Evolutionary conservation across 305 asterid genomes (phyloP).

Genomic region (Coffea humblotiana): DNA sequence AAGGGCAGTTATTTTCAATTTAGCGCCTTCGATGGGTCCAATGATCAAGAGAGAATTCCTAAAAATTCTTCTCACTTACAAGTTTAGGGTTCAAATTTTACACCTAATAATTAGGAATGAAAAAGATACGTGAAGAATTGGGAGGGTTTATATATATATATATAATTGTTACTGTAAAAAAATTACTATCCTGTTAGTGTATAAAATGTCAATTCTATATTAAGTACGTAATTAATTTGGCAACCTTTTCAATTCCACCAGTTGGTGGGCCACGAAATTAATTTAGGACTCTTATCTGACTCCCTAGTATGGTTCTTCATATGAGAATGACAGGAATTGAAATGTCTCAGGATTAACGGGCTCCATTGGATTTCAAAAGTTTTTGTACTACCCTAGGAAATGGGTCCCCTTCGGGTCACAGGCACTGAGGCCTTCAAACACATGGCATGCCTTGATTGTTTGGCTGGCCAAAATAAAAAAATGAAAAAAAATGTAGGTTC

Average conservation of each 20-base stretch:
- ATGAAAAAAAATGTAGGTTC: slow-evolving; percentile 28
- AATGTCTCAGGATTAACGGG: background rate
- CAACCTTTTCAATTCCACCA: background rate
- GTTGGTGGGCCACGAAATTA: background rate
- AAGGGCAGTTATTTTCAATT: background rate
- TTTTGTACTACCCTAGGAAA: background rate
- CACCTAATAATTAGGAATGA: too few relatives aligned
- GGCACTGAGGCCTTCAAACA: slow-evolving; percentile 19
- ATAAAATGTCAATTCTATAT: too few relatives aligned
- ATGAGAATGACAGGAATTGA: background rate
- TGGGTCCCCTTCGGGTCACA: background rate
- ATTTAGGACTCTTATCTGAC: background rate
- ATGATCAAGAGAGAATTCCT: too few relatives aligned
- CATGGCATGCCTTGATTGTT: slow-evolving; percentile 41
- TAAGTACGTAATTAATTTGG: background rate
- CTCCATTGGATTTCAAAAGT: slow-evolving; percentile 3
- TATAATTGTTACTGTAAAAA: too few relatives aligned
- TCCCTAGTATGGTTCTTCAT: background rate
- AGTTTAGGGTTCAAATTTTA: too few relatives aligned
- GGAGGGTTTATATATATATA: too few relatives aligned
- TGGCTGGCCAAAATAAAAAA: slow-evolving; percentile 38
- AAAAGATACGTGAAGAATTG: too few relatives aligned
- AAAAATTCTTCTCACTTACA: too few relatives aligned
- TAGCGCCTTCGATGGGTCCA: too few relatives aligned
- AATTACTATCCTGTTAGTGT: too few relatives aligned